phyloP scores from a whole-genome alignment of 805 yeast genomes.

The Candida easanensis region DNA sequence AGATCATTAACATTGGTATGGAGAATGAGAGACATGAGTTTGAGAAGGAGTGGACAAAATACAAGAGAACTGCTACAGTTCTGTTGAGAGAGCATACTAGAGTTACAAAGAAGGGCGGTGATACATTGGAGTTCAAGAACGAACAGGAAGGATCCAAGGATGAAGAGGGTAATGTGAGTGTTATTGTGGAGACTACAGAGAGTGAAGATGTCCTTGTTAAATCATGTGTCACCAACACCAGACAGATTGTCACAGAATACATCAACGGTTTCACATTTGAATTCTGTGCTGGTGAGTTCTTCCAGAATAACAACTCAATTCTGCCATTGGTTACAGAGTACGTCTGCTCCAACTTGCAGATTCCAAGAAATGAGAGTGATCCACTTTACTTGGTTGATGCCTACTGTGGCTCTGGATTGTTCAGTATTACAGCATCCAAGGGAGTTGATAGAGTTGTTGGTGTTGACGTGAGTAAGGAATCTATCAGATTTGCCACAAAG shows the following conservation, averaged over 20 bases:
- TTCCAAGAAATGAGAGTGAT: constrained; percentile 38
- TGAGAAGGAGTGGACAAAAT: constrained; percentile 40
- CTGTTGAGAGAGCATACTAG: constrained; percentile 77
- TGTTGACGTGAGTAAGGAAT: constrained; percentile 89
- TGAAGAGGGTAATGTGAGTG: constrained; percentile 34
- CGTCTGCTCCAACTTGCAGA: constrained; percentile 67
- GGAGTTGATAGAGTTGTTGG: constrained; percentile 87
- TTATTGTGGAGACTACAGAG: constrained; percentile 28
- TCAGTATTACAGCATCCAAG: constrained; percentile 79
- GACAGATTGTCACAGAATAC: constrained; percentile 77
- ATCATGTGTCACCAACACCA: constrained; percentile 75
- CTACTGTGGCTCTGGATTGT: constrained; percentile 94
- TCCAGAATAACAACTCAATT: constrained; percentile 93
- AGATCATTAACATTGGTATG: constrained; percentile 72
- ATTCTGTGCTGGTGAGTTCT: constrained; percentile 93
- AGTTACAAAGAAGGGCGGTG: constrained; percentile 24
- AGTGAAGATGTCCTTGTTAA: constrained; percentile 40
- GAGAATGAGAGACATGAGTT: constrained; percentile 61
- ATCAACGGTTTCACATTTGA: constrained; percentile 75
- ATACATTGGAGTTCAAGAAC: constrained; percentile 32
- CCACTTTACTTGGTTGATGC: constrained; percentile 84
- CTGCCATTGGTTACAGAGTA: constrained; percentile 79
- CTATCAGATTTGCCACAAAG: constrained; percentile 79
- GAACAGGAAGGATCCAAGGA: constrained; percentile 45
- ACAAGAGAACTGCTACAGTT: constrained; percentile 82